Conservation (phyloP, 2,329 filamentous ascomycete species). For the Ophiognomonia clavigignenti-juglandacearum region DNA sequence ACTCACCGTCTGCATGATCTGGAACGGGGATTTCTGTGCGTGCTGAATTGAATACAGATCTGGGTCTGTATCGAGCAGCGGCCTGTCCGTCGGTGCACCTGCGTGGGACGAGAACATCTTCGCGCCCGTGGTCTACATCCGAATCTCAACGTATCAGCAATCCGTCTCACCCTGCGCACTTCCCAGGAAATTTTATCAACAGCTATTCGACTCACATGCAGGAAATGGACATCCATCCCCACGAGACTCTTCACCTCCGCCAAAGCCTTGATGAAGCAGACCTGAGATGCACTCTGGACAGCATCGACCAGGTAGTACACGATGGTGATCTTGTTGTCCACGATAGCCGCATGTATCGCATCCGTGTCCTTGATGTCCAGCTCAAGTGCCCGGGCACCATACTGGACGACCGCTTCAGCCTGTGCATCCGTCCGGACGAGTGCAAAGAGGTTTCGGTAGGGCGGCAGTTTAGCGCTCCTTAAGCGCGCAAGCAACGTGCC, state of each 20-base stretch:
- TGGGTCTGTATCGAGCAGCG: constrained; percentile 38
- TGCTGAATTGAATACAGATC: constrained; percentile 39
- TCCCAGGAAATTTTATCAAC: too few species aligned
- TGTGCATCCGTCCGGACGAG: constrained; percentile 41
- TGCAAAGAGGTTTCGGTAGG: constrained; percentile 39
- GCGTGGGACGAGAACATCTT: constrained; percentile 47
- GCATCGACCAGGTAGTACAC: constrained; percentile 45
- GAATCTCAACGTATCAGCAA: too few species aligned
- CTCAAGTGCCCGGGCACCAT: constrained; percentile 35
- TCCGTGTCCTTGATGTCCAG: constrained; percentile 33
- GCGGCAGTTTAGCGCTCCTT: constrained; percentile 30
- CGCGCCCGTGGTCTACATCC: constrained; percentile 39
- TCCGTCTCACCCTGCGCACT: too few species aligned
- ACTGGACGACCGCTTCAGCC: constrained; percentile 36
- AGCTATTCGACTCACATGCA: constrained; percentile 36
- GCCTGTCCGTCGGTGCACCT: constrained; percentile 34
- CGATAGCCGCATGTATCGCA: constrained; percentile 30
- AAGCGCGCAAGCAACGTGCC: constrained; percentile 41
- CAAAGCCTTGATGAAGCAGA: constrained; percentile 40
- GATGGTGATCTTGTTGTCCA: constrained; percentile 39
- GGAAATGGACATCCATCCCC: constrained; percentile 39
- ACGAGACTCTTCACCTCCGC: constrained; percentile 35
- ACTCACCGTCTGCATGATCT: background rate
- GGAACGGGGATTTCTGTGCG: constrained; percentile 20
- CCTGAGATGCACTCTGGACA: constrained; percentile 25